A percentile compares a stretch with the other conserved stretches of the same genome.
phyloP scores from a whole-genome alignment of 805 yeast genomes.

The Cephaloascus albidus region DNA sequence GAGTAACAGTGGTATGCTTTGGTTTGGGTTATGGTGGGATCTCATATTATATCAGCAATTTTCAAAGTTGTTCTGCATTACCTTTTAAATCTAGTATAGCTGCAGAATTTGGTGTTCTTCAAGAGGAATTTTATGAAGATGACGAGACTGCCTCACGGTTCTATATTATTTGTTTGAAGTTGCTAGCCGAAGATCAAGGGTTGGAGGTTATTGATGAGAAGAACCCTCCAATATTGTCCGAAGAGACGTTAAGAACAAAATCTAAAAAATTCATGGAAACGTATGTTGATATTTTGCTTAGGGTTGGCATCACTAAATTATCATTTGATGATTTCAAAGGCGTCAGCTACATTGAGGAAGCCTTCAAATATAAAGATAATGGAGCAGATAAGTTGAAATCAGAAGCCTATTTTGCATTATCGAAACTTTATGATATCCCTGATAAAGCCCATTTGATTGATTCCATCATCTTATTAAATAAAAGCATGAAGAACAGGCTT shows the following conservation, averaged over 20 bases:
- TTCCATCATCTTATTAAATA: slow-evolving; percentile 16
- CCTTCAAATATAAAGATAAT: slow-evolving; percentile 11
- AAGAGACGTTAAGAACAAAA: slow-evolving; percentile 11
- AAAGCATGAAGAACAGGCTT: slow-evolving; percentile 11
- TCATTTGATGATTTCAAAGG: slow-evolving; percentile 13
- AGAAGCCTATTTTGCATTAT: slow-evolving; percentile 23
- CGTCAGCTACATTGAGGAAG: slow-evolving; percentile 14
- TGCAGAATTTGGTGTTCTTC: slow-evolving; percentile 23
- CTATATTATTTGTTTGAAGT: slow-evolving; percentile 17
- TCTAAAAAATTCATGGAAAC: slow-evolving; percentile 17
- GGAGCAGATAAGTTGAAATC: slow-evolving; percentile 17
- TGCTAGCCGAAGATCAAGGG: slow-evolving; percentile 18
- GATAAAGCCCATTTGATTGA: slow-evolving; percentile 11
- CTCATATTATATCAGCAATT: slow-evolving; percentile 3
- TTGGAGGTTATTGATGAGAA: slow-evolving; percentile 9
- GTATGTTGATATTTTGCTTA: slow-evolving; percentile 26
- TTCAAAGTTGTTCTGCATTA: slow-evolving; percentile 6
- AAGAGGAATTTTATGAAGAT: slow-evolving; percentile 23
- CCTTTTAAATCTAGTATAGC: slow-evolving; percentile 1
- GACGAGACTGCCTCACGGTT: slow-evolving; percentile 20
- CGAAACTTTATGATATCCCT: slow-evolving; percentile 14
- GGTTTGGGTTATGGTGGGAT: slow-evolving; percentile 3
- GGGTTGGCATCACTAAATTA: slow-evolving; percentile 25
- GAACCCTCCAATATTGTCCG: slow-evolving; percentile 10
- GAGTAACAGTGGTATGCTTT: slow-evolving; percentile 3